phyloP scores from a whole-genome alignment of 192 early-diverging fungal genomes.

The Podila clonocystis region DNA sequence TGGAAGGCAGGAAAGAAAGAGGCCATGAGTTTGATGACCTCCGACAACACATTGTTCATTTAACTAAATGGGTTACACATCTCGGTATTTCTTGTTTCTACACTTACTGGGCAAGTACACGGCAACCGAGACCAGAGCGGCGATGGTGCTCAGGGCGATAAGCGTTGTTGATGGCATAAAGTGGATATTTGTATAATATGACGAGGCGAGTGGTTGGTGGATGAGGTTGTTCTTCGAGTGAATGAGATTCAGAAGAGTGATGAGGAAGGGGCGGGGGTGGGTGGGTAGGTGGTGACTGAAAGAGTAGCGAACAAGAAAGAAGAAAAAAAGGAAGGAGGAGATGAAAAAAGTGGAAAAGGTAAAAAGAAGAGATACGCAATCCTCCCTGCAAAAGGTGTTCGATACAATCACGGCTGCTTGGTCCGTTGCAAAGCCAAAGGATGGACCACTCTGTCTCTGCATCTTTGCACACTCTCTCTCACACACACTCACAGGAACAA shows the following conservation, averaged over 20 bases:
- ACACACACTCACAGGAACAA: no score
- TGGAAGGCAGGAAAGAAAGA: background rate
- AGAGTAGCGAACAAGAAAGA: background rate
- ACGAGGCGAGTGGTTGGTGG: no score
- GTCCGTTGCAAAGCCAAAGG: no score
- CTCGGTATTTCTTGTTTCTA: no score
- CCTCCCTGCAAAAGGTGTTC: no score
- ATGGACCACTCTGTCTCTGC: no score
- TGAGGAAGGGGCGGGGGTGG: background rate
- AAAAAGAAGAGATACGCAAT: constrained; percentile 4
- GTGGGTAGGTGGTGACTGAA: background rate
- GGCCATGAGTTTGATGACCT: background rate
- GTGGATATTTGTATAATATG: background rate
- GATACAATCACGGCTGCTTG: no score
- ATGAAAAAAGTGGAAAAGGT: background rate
- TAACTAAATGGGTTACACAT: background rate
- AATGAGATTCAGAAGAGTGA: background rate
- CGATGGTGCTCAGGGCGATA: constrained; percentile 19
- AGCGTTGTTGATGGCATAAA: constrained; percentile 28
- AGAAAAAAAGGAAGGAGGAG: background rate
- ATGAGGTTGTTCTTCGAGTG: no score
- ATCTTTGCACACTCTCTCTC: no score
- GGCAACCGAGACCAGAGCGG: constrained; percentile 28
- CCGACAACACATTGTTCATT: background rate
- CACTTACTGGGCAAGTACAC: constrained; percentile 49